Evolutionary conservation across 139 green algal species (phyloP).

Genomic region (Dunaliella primolecta): DNA sequence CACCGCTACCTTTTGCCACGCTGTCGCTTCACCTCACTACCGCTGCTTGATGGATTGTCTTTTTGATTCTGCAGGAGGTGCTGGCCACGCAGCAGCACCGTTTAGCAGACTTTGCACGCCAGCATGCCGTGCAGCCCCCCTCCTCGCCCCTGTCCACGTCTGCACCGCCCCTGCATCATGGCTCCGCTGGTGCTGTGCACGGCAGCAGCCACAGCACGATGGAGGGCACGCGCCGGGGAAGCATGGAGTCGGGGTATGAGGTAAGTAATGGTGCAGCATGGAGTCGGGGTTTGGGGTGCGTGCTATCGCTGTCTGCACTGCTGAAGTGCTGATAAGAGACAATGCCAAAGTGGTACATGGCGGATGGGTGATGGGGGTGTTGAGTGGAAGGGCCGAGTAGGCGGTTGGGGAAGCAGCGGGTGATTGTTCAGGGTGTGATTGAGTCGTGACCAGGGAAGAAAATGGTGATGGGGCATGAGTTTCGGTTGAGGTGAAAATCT

Average conservation of each 20-base stretch:
- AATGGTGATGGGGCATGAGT: too few species aligned
- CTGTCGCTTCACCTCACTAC: not conserved
- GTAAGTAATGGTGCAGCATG: not conserved
- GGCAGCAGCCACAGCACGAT: not conserved
- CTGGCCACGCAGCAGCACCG: constrained; percentile 29
- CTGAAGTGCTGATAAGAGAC: too few species aligned
- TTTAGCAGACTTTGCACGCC: constrained; percentile 24
- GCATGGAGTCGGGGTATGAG: not conserved
- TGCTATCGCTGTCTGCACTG: not conserved
- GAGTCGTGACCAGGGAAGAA: too few species aligned
- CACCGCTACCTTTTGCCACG: not conserved
- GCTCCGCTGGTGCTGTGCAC: not conserved
- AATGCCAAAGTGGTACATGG: too few species aligned
- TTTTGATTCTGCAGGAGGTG: constrained; percentile 6
- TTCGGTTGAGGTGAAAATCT: too few species aligned
- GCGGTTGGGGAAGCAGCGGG: too few species aligned
- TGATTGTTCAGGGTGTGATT: too few species aligned
- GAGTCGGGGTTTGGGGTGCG: not conserved
- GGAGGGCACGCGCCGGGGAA: not conserved
- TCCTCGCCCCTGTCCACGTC: not conserved
- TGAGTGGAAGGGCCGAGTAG: too few species aligned
- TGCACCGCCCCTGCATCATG: not conserved
- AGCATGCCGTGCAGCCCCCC: not conserved
- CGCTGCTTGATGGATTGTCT: constrained; percentile 8
- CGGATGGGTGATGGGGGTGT: too few species aligned